Base-by-base conservation (phyloP, 2,329 filamentous ascomycete species). In the Botryotinia globosa region DNA sequence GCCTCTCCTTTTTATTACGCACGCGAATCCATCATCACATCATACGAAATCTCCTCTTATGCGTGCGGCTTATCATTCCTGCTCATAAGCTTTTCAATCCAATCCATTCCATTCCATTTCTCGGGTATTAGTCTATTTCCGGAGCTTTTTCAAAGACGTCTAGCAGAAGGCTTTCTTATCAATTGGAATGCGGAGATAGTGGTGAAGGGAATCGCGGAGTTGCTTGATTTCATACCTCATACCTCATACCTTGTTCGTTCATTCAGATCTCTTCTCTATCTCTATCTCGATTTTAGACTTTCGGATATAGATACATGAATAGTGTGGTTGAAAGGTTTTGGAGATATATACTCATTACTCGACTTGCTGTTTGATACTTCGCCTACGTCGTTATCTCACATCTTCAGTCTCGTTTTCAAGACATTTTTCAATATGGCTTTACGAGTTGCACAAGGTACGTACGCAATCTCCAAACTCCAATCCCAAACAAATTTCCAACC, bases 371-470 rank as follows among this genome's bases (percentile, higher is more conserved):
- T 54, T 29, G 25, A 14, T n/a, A 51, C 10, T 29, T 16, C 8
- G 16, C 39, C 14, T 22, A 29, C 37, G 7, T 29, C 22, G 44
- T 29, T 7, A 37, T 65, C 37, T 18, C 32, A n/a, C 25, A 20
- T 65, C 39, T 48, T 29, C 18, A 10, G 25, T 29, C 42, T 71
- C 22, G n/a, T 65, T 32, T n/a, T 34, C 32, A n/a, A 37, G 8
- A 22, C 14, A 25, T 42, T 25, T 14, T 76, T 76, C 75, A 76
- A 74, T 67, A 78, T 78, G 77, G 74, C 68, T 48, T 58, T 77
- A 42, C 74, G 77, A 72, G 73, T 77, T 71, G 74, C 73, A 12
- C 77, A 78, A 77, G 71, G 77, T 76, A 70, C 32, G 75, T 42
- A 58, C 4, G 22, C 29, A 18, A 20, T 32, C 29, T 10, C 20